Evolutionary conservation across 2,329 filamentous ascomycete species (phyloP), one percentile per base, ranked within the genome.

Genomic region (Hymenoscyphus albidus): DNA sequence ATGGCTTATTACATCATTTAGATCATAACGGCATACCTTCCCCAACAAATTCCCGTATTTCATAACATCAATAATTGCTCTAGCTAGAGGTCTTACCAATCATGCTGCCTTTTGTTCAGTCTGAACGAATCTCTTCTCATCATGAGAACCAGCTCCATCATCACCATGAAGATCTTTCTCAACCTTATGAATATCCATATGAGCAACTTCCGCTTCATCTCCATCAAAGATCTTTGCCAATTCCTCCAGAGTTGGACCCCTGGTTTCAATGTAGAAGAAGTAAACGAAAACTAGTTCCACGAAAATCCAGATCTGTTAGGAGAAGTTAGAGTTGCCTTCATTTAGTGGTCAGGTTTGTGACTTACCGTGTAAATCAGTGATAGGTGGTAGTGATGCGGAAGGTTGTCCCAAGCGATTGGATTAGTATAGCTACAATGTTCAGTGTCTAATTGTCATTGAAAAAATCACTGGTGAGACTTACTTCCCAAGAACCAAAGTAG

Each of bases 221-320:
- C 87, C 88, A 70, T 91, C 88, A 71, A 91, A 91, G 74, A 91
- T 89, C 71, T 84, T 83, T 58, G 88, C 85, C 67, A 90, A 83
- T 74, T 90, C 87, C 74, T 91, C 88, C 0, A 91, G 84, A 1
- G 88, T 90, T 0, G 87, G 86, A 3, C 88, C 88, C 71, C 85
- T 86, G 18, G 88, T 91, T 78, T 92, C 88, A 63, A 88, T 82
- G 74, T 87, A 88, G 75, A 88, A 83, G 78, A 86, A 86, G 76
- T 82, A 88, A 42, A 89, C 85, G 70, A 88, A 87, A 58, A 84
- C 67, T 57, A 88, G 77, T 75, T 88, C 84, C 71, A 82, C 75
- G 58, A 82, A 78, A 73, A 88, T 83, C 86, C 86, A 88, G 63
- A 85, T 74, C 69, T 76, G 39, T 18, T 5, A 16, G 16, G 22